These are phyloP conservation scores for Leucaena leucocephala DNA, from an alignment of 306 rosid species.

Conservation along the genomic window DNA sequence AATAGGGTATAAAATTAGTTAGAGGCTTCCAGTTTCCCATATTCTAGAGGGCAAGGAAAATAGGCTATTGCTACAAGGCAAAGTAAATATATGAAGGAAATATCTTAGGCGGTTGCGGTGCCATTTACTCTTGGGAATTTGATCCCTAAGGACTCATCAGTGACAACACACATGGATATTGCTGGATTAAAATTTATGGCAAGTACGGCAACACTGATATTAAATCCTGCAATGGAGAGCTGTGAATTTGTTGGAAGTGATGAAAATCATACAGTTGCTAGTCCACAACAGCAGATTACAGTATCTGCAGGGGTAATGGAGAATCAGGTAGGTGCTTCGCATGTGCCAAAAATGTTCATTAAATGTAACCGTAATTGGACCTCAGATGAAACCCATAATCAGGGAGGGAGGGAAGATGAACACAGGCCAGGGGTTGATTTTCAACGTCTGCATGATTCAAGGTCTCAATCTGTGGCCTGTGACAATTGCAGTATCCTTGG, in stretches of 20 bases:
- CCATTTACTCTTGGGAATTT: constrained; percentile 61
- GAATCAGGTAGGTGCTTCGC: constrained; percentile 38
- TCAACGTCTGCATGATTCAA: constrained; percentile 24
- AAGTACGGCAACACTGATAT: constrained; percentile 53
- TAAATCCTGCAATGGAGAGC: constrained; percentile 42
- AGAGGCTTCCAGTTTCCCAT: constrained; percentile 17
- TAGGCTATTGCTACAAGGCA: constrained; percentile 39
- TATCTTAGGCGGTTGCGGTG: constrained; percentile 59
- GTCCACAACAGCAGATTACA: constrained; percentile 31
- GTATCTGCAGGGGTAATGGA: constrained; percentile 32
- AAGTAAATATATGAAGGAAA: constrained; percentile 58
- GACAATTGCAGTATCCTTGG: constrained; percentile 21
- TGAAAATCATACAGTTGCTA: constrained; percentile 27
- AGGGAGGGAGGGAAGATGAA: constrained; percentile 35
- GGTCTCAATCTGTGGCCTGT: constrained; percentile 33
- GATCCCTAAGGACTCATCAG: constrained; percentile 57
- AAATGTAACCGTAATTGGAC: neutral
- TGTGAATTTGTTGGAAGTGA: constrained; percentile 42
- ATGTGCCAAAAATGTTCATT: constrained; percentile 41
- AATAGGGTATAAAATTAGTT: neutral
- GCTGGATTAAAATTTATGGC: constrained; percentile 62
- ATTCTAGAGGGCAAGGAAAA: constrained; percentile 31
- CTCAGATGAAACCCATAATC: constrained; percentile 28
- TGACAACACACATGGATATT: constrained; percentile 56
- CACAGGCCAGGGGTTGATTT: constrained; percentile 34